These are phyloP conservation scores for Candida lessepsii DNA, from an alignment of 805 yeast species.

Conservation along the genomic window DNA sequence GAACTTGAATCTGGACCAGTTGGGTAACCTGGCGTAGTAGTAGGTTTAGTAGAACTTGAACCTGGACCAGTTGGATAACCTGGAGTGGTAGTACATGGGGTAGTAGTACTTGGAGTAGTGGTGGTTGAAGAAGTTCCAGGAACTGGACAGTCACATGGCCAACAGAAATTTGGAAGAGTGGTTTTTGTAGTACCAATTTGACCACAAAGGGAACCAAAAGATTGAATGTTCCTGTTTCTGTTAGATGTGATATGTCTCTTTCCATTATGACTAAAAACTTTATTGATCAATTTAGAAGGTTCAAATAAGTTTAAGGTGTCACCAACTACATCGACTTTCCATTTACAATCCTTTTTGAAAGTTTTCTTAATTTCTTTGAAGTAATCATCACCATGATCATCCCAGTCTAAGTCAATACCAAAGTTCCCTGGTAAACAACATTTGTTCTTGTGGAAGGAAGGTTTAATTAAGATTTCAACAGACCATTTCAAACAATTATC, in stretches of 20 bases:
- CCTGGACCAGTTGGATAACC: background rate
- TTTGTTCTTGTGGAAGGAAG: constrained; percentile 16
- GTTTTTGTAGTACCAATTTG: constrained; percentile 8
- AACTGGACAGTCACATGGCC: constrained; percentile 15
- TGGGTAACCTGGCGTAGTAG: too few relatives aligned
- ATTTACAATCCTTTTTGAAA: constrained; percentile 9
- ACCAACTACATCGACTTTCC: constrained; percentile 6
- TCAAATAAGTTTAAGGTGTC: constrained; percentile 8
- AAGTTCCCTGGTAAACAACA: constrained; percentile 27
- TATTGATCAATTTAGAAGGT: constrained; percentile 9
- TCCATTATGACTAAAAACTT: constrained; percentile 6
- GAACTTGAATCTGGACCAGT: too few relatives aligned
- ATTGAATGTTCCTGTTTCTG: constrained; percentile 2
- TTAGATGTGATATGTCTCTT: constrained; percentile 2
- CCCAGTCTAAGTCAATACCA: constrained; percentile 17
- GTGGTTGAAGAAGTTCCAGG: background rate
- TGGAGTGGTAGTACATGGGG: too few relatives aligned
- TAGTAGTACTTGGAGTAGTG: too few relatives aligned
- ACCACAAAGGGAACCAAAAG: constrained; percentile 4
- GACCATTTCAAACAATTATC: constrained; percentile 22
- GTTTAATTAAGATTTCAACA: constrained; percentile 21
- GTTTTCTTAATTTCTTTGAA: constrained; percentile 4
- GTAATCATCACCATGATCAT: constrained; percentile 6
- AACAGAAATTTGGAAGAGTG: constrained; percentile 14
- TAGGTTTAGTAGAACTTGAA: too few relatives aligned